phyloP scores from a whole-genome alignment of 441 rosid genomes.

The Corymbia citriodora region DNA sequence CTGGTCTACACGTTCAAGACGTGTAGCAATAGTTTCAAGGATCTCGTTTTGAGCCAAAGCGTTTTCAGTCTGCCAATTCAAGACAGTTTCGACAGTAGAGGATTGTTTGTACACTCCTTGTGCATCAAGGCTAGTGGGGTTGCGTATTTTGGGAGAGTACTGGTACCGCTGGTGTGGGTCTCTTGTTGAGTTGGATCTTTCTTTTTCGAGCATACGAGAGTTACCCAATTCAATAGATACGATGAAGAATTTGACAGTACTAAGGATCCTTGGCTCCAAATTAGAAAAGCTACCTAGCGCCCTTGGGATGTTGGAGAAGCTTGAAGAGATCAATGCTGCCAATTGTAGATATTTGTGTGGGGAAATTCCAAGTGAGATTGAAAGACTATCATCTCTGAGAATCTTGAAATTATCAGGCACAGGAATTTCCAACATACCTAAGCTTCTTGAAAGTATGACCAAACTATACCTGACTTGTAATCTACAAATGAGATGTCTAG shows the following conservation, averaged over 20 bases:
- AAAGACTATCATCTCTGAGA: background rate
- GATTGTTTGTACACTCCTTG: no score
- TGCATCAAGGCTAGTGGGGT: no score
- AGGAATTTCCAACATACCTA: background rate
- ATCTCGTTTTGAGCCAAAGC: no score
- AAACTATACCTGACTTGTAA: fast-evolving
- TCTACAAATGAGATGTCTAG: no score
- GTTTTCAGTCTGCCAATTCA: no score
- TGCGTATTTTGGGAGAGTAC: no score
- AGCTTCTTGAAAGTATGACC: background rate
- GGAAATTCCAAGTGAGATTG: background rate
- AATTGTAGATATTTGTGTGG: background rate
- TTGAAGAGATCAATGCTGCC: background rate
- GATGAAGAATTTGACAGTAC: background rate
- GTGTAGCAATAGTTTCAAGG: no score
- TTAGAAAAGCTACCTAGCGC: background rate
- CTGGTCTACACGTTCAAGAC: no score
- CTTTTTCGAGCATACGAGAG: fast-evolving
- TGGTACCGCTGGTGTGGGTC: no score
- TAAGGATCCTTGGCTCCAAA: fast-evolving
- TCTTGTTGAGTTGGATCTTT: background rate
- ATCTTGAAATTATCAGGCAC: background rate
- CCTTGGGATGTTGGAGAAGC: background rate
- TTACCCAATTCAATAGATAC: background rate
- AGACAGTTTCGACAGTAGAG: no score